phyloP scores from a whole-genome alignment of 208 protist species.

The Angomonas desouzai region DNA sequence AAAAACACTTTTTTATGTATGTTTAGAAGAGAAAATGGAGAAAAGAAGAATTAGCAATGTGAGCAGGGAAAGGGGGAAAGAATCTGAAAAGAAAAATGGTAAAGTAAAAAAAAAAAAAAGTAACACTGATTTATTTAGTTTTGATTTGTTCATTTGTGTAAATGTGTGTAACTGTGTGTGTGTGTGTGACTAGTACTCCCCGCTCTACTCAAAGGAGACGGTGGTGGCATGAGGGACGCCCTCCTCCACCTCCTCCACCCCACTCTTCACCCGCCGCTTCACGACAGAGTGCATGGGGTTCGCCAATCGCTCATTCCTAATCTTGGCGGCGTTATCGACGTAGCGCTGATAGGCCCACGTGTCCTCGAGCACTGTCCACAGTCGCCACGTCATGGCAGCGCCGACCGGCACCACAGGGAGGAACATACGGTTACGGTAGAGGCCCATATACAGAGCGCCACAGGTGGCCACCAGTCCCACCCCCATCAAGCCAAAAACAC shows the following conservation, averaged over 20 bases:
- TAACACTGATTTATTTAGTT: conserved; percentile 8
- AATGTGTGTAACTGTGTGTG: not conserved
- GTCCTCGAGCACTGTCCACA: conserved; percentile 69
- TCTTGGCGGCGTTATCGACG: conserved; percentile 64
- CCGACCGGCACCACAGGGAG: conserved; percentile 58
- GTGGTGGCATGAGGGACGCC: conserved; percentile 6
- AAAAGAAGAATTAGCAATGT: conserved; percentile 1
- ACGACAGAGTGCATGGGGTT: conserved; percentile 77
- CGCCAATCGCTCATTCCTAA: conserved; percentile 61
- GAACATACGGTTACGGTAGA: conserved; percentile 68
- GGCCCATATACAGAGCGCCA: conserved; percentile 54
- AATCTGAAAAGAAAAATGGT: conserved; percentile 17
- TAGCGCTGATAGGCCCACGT: conserved; percentile 78
- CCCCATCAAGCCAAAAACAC: conserved; percentile 63
- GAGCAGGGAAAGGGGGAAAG: conserved; percentile 14
- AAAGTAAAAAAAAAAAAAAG: conserved; percentile 6
- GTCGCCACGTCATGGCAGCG: conserved; percentile 55
- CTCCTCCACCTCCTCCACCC: conserved; percentile 24
- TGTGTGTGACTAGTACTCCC: conserved; percentile 2
- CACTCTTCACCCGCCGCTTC: conserved; percentile 24
- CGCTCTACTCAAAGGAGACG: not conserved
- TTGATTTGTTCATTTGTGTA: conserved; percentile 6
- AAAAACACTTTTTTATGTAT: conserved; percentile 7
- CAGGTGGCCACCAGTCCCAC: conserved; percentile 52
- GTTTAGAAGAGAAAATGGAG: conserved; percentile 11